Evolutionary conservation across 2,329 filamentous ascomycete genomes (phyloP).

Genomic region (Fusarium virguliforme): DNA sequence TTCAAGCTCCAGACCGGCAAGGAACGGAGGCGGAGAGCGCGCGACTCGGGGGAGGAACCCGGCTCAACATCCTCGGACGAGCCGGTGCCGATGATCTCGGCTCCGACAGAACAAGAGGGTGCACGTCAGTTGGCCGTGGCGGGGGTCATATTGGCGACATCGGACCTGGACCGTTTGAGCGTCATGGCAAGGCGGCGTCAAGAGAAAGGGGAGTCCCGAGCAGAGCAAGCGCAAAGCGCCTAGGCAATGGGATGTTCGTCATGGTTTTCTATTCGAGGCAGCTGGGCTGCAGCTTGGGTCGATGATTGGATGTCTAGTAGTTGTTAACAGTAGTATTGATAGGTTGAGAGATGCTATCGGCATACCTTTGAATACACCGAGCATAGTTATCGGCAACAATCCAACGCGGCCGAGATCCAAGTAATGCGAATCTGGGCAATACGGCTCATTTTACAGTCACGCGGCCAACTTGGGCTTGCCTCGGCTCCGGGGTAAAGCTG

Average conservation of each 20-base stretch:
- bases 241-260: constrained; percentile 10
- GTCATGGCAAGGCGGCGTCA: constrained; percentile 45
- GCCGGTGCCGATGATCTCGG: constrained; percentile 38
- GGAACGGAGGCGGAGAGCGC: constrained; percentile 53
- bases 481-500: constrained; percentile 51
- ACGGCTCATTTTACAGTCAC: constrained; percentile 28
- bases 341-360: constrained; percentile 36
- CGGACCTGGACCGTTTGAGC: constrained; percentile 55
- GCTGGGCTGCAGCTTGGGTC: constrained; percentile 36
- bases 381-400: constrained; percentile 30
- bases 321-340: constrained; percentile 24
- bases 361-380: constrained; percentile 36
- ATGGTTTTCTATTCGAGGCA: constrained; percentile 40
- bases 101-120: constrained; percentile 41
- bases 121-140: constrained; percentile 50
- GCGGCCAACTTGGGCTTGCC: constrained; percentile 10
- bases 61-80: constrained; percentile 47
- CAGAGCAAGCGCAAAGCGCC: constrained; percentile 19
- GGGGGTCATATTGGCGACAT: constrained; percentile 51
- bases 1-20: constrained; percentile 47
- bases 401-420: constrained; percentile 26
- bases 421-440: constrained; percentile 28
- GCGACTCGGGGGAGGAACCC: constrained; percentile 50
- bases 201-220: constrained; percentile 17
- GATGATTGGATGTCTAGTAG: constrained; percentile 38